phyloP scores from a whole-genome alignment of 352 stramenopile genomes.

The Peronospora belbahrii region DNA sequence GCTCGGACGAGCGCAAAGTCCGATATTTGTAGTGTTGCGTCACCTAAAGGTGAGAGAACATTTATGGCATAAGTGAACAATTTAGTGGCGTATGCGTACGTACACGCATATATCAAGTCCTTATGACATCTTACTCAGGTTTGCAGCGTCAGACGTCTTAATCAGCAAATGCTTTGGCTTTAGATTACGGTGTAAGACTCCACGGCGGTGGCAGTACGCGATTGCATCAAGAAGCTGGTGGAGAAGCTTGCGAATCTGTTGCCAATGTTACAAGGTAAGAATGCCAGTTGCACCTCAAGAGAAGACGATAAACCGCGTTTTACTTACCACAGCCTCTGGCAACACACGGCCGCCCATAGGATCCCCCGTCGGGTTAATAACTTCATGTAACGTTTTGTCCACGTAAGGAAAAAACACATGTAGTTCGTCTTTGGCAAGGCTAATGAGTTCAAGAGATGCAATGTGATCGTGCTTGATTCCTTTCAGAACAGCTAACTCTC shows the following conservation, averaged over 20 bases:
- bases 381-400: constrained; percentile 86
- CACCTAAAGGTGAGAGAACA: constrained; percentile 22
- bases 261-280: constrained; percentile 6
- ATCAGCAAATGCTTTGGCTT: constrained; percentile 88
- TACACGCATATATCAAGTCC: not conserved
- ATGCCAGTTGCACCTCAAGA: not conserved
- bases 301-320: constrained; percentile 2
- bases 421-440: constrained; percentile 77
- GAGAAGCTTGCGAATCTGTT: constrained; percentile 65
- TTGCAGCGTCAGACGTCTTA: constrained; percentile 51
- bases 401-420: constrained; percentile 89
- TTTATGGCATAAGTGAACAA: no score
- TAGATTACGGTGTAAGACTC: constrained; percentile 86
- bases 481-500: constrained; percentile 83
- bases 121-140: constrained; percentile 36
- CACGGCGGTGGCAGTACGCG: constrained; percentile 81
- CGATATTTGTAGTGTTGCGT: constrained; percentile 73
- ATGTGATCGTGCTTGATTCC: constrained; percentile 86
- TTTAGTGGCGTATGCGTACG: not conserved
- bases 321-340: constrained; percentile 60
- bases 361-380: constrained; percentile 86
- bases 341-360: constrained; percentile 68
- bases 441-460: constrained; percentile 82
- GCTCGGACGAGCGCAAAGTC: constrained; percentile 87
- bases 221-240: constrained; percentile 85